phyloP scores from a whole-genome alignment of 148 eudicot species.

The Drosera capensis region DNA sequence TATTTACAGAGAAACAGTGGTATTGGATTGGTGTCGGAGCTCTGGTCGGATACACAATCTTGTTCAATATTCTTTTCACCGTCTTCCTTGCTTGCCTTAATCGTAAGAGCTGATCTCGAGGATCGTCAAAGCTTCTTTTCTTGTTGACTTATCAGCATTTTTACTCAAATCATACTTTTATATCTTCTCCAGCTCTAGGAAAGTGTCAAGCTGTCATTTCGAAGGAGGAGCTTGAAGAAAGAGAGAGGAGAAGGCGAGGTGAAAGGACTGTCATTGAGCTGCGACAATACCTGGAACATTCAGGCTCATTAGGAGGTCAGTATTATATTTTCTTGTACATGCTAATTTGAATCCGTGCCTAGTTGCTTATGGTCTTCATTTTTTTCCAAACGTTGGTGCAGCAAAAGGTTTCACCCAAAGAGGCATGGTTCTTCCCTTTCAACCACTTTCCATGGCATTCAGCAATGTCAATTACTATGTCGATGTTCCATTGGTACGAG shows the following conservation, averaged over 20 bases:
- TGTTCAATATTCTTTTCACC: slow-evolving; percentile 78
- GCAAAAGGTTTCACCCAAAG: slow-evolving; percentile 46
- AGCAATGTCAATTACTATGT: slow-evolving; percentile 85
- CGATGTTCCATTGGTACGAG: slow-evolving; percentile 78
- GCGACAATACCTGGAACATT: slow-evolving; percentile 66
- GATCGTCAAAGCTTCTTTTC: too few species aligned
- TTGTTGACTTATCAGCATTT: too few species aligned
- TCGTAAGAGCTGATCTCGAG: slow-evolving; percentile 40
- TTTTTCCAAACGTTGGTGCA: slow-evolving; percentile 8
- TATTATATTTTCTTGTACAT: too few species aligned
- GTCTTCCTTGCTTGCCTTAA: slow-evolving; percentile 59
- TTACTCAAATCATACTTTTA: too few species aligned
- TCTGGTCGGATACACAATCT: slow-evolving; percentile 60
- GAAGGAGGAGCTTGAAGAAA: slow-evolving; percentile 53
- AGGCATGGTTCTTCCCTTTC: slow-evolving; percentile 98
- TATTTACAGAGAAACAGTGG: slow-evolving; percentile 84
- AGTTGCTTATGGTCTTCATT: neutral
- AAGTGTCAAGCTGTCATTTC: slow-evolving; percentile 88
- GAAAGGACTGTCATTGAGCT: slow-evolving; percentile 56
- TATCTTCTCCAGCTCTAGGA: slow-evolving; percentile 54
- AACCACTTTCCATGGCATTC: slow-evolving; percentile 92
- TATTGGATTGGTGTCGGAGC: slow-evolving; percentile 93
- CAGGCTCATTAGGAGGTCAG: slow-evolving; percentile 67
- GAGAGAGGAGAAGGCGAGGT: slow-evolving; percentile 39
- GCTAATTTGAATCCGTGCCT: too few species aligned